Conservation (phyloP, 2,329 filamentous ascomycete species). For the Annulohypoxylon truncatum region DNA sequence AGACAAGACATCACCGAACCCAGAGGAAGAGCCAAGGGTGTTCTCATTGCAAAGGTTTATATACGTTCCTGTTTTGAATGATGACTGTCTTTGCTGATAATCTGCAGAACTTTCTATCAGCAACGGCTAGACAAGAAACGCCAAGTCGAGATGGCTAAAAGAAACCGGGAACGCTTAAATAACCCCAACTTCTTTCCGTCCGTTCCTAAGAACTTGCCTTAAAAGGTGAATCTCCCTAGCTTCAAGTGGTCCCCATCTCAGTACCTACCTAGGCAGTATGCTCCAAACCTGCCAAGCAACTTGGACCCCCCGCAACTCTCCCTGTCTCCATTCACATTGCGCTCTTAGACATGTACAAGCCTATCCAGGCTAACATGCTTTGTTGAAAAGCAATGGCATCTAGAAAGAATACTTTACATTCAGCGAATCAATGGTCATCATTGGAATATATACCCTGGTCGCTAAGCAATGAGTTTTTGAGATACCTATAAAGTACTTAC, state of each 20-base stretch:
- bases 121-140: slow-evolving; percentile 83
- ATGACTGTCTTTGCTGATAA: slow-evolving; percentile 34
- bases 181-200: slow-evolving; percentile 86
- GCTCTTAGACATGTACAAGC: slow-evolving; percentile 6
- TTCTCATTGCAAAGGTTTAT: slow-evolving; percentile 83
- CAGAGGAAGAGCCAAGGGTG: slow-evolving; percentile 78
- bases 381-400: slow-evolving; percentile 1
- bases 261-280: not conserved
- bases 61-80: not conserved
- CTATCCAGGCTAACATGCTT: slow-evolving; percentile 8
- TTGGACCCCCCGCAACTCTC: not conserved
- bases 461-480: slow-evolving; percentile 13
- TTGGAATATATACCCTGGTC: slow-evolving; percentile 3
- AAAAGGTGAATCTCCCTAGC: slow-evolving; percentile 13
- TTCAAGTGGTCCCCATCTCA: slow-evolving; percentile 7
- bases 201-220: slow-evolving; percentile 70
- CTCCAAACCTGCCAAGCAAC: not conserved
- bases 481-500: slow-evolving; percentile 10
- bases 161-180: slow-evolving; percentile 82
- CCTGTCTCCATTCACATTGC: not conserved
- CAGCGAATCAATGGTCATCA: slow-evolving; percentile 9
- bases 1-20: slow-evolving; percentile 45
- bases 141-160: slow-evolving; percentile 81
- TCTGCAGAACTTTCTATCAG: slow-evolving; percentile 80
- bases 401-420: not conserved